Base-by-base conservation (phyloP, 805 yeast species). In the Candida parachauliodes region DNA sequence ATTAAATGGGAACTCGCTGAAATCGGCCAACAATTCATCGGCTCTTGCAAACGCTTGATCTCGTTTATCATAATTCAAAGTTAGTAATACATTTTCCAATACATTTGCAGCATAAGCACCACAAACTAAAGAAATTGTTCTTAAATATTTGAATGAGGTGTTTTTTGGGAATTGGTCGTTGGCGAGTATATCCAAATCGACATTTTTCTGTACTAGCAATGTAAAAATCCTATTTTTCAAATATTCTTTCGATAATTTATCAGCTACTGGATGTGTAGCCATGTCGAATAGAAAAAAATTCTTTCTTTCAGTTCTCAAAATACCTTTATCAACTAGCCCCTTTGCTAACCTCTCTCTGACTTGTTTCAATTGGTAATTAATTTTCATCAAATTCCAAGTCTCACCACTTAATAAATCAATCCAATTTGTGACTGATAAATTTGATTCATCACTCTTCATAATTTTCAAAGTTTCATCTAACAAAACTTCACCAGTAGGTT, bases 241-340 rank as follows among this genome's bases (percentile, higher is more conserved):
- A 39, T 81, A 79, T 48, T 87, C 95, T 62, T 93, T 93, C 34
- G 95, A 81, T 46, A 79, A 68, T 30, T 83, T 74, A 60, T 93
- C 98, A 22, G 89, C 83, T 10, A 93, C 77, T 6, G 98, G 98
- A 62, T 94, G 98, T 7, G 98, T 93, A 21, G 98, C 96, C 97
- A 93, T 93, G 61, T 93, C 98, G 52, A 93, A 93, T 37, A 93
- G 68, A 53, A 93, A 79, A 58, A 93, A 93, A 65, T 88, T 93
- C 59, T 89, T 88, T 60, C 95, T 79, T 62, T 93, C 98, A 6
- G 98, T 93, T 66, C 96, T 81, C 54, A 94, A 74, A 32, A 93
- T 82, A 16, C 98, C 98, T 65, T 93, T 93, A 61, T 93, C 98
- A 26, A 94, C 98, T 37, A 93, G 72, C 0, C 98, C 98, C 63